Percentiles rank a stretch among this genome's conserved stretches.
Conservation (phyloP, 1,139 yeast species). For the Pichia cactophila region DNA sequence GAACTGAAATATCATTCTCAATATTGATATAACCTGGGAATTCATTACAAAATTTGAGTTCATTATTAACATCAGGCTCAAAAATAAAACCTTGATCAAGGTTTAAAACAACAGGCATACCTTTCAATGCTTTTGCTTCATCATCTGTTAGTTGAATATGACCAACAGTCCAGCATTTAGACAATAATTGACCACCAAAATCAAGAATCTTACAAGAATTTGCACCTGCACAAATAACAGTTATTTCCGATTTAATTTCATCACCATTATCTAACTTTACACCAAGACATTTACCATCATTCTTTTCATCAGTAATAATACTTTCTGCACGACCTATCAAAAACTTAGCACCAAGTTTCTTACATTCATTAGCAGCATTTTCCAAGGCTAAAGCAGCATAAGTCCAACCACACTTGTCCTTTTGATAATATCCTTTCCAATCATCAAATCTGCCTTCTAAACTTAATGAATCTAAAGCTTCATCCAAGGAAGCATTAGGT, state of each 20-base stretch:
- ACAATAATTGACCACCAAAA: constrained; percentile 29
- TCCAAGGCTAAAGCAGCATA: constrained; percentile 29
- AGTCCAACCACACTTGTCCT: constrained; percentile 31
- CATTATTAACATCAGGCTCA: constrained; percentile 37
- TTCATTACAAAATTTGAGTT: constrained; percentile 34
- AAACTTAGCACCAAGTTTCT: constrained; percentile 30
- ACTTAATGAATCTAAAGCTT: constrained; percentile 1
- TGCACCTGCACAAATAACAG: constrained; percentile 34
- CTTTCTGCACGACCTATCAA: constrained; percentile 28
- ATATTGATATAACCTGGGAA: constrained; percentile 29
- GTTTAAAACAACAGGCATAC: constrained; percentile 37
- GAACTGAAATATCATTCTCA: constrained; percentile 25
- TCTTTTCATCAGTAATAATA: constrained; percentile 14
- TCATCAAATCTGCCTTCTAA: constrained; percentile 8
- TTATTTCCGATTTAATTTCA: constrained; percentile 25
- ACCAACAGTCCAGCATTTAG: constrained; percentile 33
- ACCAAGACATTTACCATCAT: constrained; percentile 12
- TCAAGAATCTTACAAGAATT: constrained; percentile 31
- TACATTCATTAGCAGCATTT: constrained; percentile 27
- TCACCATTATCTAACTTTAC: constrained; percentile 21
- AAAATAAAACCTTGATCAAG: constrained; percentile 43
- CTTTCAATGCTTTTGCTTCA: constrained; percentile 30
- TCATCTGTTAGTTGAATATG: constrained; percentile 28
- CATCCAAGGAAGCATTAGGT: neutral
- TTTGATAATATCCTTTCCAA: constrained; percentile 24